A percentile compares a stretch with the other conserved stretches of the same genome.
phyloP scores from a whole-genome alignment of 345 rosid species.

The Syzygium aromaticum region DNA sequence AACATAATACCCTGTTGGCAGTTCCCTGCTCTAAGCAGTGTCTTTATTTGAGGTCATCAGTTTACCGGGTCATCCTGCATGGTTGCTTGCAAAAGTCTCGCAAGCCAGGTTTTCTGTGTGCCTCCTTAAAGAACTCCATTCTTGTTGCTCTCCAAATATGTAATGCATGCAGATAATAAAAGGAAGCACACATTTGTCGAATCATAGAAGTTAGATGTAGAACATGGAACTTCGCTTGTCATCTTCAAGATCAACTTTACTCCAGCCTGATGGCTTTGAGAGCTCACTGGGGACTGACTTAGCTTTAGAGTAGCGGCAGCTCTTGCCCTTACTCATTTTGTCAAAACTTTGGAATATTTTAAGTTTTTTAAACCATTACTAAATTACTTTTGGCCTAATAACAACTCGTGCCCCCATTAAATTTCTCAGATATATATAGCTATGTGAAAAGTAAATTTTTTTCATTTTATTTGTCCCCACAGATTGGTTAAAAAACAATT shows the following conservation, averaged over 20 bases:
- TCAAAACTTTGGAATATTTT: not conserved
- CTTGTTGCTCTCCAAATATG: not conserved
- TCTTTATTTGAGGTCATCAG: not conserved
- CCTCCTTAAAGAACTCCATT: not conserved
- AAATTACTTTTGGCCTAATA: not conserved
- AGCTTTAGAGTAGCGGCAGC: not conserved
- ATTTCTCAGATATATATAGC: not conserved
- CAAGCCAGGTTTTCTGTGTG: not conserved
- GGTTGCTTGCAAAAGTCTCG: not conserved
- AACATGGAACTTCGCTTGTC: not conserved
- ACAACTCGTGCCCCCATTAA: not conserved
- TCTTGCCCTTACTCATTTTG: not conserved
- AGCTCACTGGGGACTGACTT: not conserved
- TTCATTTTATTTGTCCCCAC: not conserved
- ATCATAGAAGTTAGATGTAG: not conserved
- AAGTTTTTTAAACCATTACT: not conserved
- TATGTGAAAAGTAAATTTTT: not conserved
- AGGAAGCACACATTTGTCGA: not conserved
- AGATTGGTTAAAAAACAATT: not conserved
- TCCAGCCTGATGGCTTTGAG: not conserved
- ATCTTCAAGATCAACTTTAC: not conserved
- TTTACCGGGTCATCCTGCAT: not conserved
- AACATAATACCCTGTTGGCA: not conserved
- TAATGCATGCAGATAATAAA: not conserved
- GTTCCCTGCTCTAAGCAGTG: not conserved